Conservation (phyloP, 176 grass and related monocot genomes). For the Cenchrus americanus region DNA sequence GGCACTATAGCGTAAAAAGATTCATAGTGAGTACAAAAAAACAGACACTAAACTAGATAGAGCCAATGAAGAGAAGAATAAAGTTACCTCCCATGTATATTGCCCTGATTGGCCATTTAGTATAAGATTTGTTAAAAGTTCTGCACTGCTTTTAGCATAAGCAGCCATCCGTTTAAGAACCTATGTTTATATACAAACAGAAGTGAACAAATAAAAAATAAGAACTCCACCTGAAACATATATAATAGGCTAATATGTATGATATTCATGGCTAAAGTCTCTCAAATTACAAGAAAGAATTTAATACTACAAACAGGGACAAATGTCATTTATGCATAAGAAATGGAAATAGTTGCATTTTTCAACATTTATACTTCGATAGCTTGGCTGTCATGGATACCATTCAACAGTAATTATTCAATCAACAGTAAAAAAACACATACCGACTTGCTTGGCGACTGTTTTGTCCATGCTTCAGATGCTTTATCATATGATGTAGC, state of each 20-base stretch:
- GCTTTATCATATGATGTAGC: conserved; percentile 89
- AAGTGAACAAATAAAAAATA: conserved; percentile 33
- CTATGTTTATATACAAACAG: conserved; percentile 43
- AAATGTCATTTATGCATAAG: conserved; percentile 5
- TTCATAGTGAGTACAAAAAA: neutral
- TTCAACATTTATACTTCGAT: conserved; percentile 10
- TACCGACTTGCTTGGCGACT: conserved; percentile 83
- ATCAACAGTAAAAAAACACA: conserved; percentile 39
- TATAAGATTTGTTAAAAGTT: conserved; percentile 81
- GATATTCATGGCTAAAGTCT: conserved; percentile 3
- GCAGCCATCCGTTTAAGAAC: conserved; percentile 79
- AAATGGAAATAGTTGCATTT: conserved; percentile 12
- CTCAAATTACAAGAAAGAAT: conserved; percentile 17
- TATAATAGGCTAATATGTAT: neutral
- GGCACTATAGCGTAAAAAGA: conserved; percentile 56
- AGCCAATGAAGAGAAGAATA: conserved; percentile 19
- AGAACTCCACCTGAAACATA: neutral
- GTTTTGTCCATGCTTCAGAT: conserved; percentile 93
- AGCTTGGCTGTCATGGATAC: conserved; percentile 6
- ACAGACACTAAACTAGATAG: conserved; percentile 12
- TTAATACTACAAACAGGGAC: neutral
- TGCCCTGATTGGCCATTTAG: conserved; percentile 53
- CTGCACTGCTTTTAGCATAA: conserved; percentile 87
- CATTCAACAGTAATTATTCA: neutral
- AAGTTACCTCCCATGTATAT: conserved; percentile 91